These are phyloP conservation scores for Tolypocladium album DNA, from an alignment of 2,329 filamentous ascomycete species.

Conservation along the genomic window DNA sequence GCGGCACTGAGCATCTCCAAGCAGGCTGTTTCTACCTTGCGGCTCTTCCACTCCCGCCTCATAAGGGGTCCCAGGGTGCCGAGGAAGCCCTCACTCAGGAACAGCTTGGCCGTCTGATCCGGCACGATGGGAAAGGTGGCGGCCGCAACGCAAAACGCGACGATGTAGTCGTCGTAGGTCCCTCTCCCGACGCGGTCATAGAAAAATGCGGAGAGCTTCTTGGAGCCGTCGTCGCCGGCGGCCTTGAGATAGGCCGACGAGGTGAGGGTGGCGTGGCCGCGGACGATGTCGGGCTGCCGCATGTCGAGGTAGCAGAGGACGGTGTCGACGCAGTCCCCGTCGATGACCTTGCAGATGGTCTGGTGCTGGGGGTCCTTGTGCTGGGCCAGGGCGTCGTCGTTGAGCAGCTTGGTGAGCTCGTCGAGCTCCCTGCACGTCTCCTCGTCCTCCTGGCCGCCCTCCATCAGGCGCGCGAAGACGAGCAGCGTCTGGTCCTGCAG, in stretches of 20 bases:
- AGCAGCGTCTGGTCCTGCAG: constrained; percentile 59
- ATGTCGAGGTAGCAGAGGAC: constrained; percentile 81
- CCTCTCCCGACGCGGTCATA: constrained; percentile 58
- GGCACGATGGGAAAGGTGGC: constrained; percentile 80
- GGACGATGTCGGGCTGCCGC: constrained; percentile 60
- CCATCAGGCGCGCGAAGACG: constrained; percentile 80
- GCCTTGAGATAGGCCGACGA: constrained; percentile 76
- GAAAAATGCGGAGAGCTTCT: constrained; percentile 65
- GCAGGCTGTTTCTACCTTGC: constrained; percentile 75
- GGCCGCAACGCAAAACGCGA: constrained; percentile 88
- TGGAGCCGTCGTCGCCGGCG: constrained; percentile 58
- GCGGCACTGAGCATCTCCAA: constrained; percentile 86
- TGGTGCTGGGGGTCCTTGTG: constrained; percentile 28
- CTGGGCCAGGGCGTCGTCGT: constrained; percentile 38
- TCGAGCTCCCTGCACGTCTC: constrained; percentile 53
- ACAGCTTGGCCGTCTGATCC: constrained; percentile 63
- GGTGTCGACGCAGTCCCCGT: constrained; percentile 70
- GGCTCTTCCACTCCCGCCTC: constrained; percentile 70
- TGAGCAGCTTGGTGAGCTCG: constrained; percentile 47
- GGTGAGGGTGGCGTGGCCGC: constrained; percentile 72
- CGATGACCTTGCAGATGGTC: constrained; percentile 52
- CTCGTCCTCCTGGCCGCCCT: constrained; percentile 74
- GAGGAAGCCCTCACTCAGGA: constrained; percentile 82
- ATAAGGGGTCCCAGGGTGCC: constrained; percentile 66
- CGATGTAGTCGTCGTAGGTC: constrained; percentile 78